These are phyloP conservation scores for Nevesoporus exiguus DNA, from an alignment of 768 basidiomycete genomes.

Conservation along the genomic window DNA sequence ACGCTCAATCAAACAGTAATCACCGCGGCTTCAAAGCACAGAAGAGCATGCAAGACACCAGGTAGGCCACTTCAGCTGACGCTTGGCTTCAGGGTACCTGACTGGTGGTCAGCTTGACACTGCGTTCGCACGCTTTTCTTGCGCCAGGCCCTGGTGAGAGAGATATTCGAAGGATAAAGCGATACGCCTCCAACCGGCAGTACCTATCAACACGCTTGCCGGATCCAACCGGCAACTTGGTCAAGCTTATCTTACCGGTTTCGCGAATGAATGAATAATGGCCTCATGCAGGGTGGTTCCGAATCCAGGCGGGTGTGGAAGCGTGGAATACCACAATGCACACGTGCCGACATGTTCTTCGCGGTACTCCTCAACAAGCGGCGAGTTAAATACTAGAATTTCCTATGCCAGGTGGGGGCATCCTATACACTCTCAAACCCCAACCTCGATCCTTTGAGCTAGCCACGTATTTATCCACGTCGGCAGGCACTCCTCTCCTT, in stretches of 20 bases:
- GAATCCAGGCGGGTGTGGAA: conserved; percentile 16
- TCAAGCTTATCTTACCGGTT: conserved; percentile 8
- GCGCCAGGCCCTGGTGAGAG: neutral
- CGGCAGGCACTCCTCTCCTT: neutral
- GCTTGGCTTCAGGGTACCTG: neutral
- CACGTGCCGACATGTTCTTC: conserved; percentile 7
- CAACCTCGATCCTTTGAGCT: neutral
- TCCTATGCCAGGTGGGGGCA: neutral
- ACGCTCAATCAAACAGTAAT: conserved; percentile 12
- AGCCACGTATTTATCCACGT: conserved; percentile 6
- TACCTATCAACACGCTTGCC: conserved; percentile 15
- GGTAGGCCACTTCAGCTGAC: neutral
- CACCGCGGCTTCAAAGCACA: conserved; percentile 7
- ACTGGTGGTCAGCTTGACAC: neutral
- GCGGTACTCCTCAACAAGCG: conserved; percentile 1
- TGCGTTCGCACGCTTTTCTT: neutral
- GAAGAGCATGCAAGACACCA: neutral
- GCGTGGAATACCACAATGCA: conserved; percentile 25
- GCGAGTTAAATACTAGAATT: conserved; percentile 25
- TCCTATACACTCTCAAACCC: neutral
- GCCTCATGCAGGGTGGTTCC: conserved; percentile 18
- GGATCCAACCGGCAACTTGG: conserved; percentile 3
- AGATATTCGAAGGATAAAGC: conserved; percentile 1
- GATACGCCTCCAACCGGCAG: conserved; percentile 7
- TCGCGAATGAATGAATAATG: conserved; percentile 10